A percentile compares a stretch with the other conserved stretches of the same genome.
Conservation (phyloP, 345 rosid species). For the Euphorbia lathyris region DNA sequence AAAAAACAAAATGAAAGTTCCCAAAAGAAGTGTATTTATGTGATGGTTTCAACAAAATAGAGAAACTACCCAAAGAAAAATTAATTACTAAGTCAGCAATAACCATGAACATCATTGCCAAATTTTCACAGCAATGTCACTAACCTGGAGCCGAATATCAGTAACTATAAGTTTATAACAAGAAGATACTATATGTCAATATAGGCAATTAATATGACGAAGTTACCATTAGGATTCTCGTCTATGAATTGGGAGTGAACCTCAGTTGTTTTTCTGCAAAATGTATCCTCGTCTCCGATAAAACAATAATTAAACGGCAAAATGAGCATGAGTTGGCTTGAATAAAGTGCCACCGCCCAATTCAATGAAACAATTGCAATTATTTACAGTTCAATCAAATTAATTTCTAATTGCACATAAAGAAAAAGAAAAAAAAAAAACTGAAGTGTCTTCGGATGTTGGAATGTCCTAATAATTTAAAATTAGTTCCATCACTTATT, state of each 20-base stretch:
- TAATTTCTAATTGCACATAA: slow-evolving; percentile 14
- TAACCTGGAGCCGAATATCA: not conserved
- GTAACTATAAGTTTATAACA: not conserved
- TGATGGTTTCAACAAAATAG: too few species aligned
- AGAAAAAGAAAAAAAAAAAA: not conserved
- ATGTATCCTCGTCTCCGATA: not conserved
- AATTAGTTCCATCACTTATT: not conserved
- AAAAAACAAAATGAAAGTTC: too few species aligned
- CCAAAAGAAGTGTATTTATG: too few species aligned
- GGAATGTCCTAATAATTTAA: slow-evolving; percentile 14
- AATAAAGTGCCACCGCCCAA: slow-evolving; percentile 8
- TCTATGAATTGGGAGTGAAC: not conserved
- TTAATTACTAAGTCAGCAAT: too few species aligned
- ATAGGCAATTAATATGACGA: too few species aligned
- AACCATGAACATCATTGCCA: too few species aligned
- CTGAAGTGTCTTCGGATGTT: slow-evolving; percentile 5
- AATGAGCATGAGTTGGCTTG: not conserved
- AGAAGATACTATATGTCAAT: not conserved
- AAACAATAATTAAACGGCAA: not conserved
- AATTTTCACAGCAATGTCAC: not conserved
- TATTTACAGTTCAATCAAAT: slow-evolving; percentile 30
- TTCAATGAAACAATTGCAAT: slow-evolving; percentile 10
- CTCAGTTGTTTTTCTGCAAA: not conserved
- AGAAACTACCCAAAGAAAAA: too few species aligned
- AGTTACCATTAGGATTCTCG: too few species aligned